Evolutionary conservation across 2,329 filamentous ascomycete genomes (phyloP).

Genomic region (Dothideomycetidae sp.): DNA sequence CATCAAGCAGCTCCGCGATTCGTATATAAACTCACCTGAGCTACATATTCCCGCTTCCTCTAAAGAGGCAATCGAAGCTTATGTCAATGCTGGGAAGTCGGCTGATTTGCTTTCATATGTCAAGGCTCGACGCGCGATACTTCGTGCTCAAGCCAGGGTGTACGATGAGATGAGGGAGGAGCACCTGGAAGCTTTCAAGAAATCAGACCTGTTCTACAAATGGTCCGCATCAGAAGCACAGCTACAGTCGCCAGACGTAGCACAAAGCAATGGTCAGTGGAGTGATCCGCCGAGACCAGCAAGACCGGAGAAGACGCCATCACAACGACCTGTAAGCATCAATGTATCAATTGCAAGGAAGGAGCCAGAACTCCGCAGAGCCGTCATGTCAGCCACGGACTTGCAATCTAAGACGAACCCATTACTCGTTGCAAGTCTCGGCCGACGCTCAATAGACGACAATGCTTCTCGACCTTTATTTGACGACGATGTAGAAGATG

Average conservation of each 20-base stretch:
- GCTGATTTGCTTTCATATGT: constrained; percentile 74
- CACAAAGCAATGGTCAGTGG: background rate
- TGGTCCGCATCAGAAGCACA: constrained; percentile 75
- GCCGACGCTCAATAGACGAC: constrained; percentile 60
- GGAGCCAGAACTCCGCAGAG: constrained; percentile 40
- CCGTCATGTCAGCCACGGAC: constrained; percentile 48
- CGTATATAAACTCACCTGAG: constrained; percentile 71
- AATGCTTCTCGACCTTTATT: constrained; percentile 47
- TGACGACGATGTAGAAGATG: constrained; percentile 65
- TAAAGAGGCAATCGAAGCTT: constrained; percentile 56
- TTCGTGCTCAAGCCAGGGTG: constrained; percentile 68
- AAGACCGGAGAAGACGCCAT: constrained; percentile 5
- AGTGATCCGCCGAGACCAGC: constrained; percentile 3
- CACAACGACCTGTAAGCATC: constrained; percentile 6
- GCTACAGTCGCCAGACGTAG: constrained; percentile 1
- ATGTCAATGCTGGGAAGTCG: constrained; percentile 60
- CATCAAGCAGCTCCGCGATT: constrained; percentile 79
- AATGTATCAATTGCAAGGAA: constrained; percentile 11
- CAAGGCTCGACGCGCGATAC: constrained; percentile 63
- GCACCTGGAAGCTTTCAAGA: constrained; percentile 76
- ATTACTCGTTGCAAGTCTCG: constrained; percentile 29
- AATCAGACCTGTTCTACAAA: constrained; percentile 90
- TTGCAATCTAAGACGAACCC: constrained; percentile 25
- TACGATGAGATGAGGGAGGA: constrained; percentile 71
- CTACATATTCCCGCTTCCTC: constrained; percentile 60